Base-by-base conservation (phyloP, 1,284 basidiomycete genomes). In the Puccinia hordei region DNA sequence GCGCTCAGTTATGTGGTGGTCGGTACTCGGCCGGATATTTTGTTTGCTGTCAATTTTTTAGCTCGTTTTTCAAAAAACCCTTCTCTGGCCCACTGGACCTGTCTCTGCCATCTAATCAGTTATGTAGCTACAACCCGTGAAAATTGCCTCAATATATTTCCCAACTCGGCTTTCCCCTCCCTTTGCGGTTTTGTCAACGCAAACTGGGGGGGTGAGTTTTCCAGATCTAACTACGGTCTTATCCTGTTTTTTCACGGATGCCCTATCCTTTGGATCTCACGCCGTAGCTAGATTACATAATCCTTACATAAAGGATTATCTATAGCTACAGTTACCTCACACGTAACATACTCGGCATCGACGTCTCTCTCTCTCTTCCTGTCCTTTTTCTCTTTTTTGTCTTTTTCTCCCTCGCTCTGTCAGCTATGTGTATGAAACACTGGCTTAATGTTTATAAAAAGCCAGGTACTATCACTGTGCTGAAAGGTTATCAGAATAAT, bases 1-100 rank as follows among this genome's bases (percentile, higher is more conserved):
- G 6, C 9, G 8, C 53, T 73, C 19, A 73, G 53, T 35, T 73
- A 73, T 24, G n/a, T 73, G 35, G 22, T 30, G 6, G 71, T 73
- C 30, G 46, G 46, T 2, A 73, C 71, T 1, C 35, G 33, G 27
- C 68, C 19, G 0, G 68, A 71, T 38, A 44, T 71, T 5, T 17
- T 44, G 1, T 71, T 1, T n/a, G 19, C 38, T n/a, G 68, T 71
- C 2, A 71, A 49, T 4, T 69, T 10, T 33, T n/a, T 69, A 53
- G 41, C 46, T 5, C 5, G n/a, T 9, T 73, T 73, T 33, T 19
- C 49, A 3, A 24, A 5, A 3, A 19, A 27, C 9, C 33, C 71
- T 22, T 24, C n/a, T 3, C 4, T 15, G n/a, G 24, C 30, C 8
- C 41, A 73, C 35, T 73, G 71, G 71, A 55, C 30, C 6, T 4